Evolutionary conservation across 108 stramenopile genomes (phyloP), one percentile per base, ranked within the genome.

Genomic region (Mediolabrus comicus): DNA sequence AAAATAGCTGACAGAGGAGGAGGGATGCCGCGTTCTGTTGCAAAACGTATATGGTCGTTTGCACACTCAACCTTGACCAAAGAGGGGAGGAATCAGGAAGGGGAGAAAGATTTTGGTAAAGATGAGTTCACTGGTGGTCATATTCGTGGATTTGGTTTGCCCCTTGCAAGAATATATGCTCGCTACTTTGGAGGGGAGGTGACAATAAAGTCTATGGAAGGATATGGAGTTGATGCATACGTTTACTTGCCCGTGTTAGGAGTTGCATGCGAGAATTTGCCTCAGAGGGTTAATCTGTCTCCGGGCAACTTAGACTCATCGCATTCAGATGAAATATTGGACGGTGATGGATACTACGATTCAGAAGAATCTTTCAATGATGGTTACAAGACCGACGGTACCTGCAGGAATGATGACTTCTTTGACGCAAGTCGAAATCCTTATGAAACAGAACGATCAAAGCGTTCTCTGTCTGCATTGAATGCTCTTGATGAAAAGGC

Each of bases 141-240:
- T 19, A 88, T 90, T 53, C 84, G 91, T 12, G 95, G 96, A n/a
- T 98, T 98, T 75, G 99, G 99, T 13, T 78, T 99, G 57, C 98
- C 98, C 11, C 82, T 99, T 57, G 84, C 95, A 27, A 72, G 99
- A 28, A 94, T 95, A 43, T 98, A 98, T 74, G 98, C 98, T 6
- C 85, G 99, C 25, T 99, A 98, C 77, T 97, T 99, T 67, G 98
- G 97, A 19, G 99, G 99, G 5, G 99, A 99, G 72, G 82, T 99
- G 24, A 89, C 92, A 14, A 67, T 99, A 19, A 97, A 97, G 68
- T 88, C 89, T 7, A 92, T 98, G 92, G 98, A 99, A 63, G 99
- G 99, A n/a, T 98, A 98, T 69, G 99, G 99, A 33, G 85, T 98
- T 13, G 99, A 99, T 87, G 97, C 97, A 0, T 99, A 98, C 58